These are phyloP conservation scores for Gracilaria domingensis DNA, from an alignment of 23 red algal genomes.

Conservation along the genomic window DNA sequence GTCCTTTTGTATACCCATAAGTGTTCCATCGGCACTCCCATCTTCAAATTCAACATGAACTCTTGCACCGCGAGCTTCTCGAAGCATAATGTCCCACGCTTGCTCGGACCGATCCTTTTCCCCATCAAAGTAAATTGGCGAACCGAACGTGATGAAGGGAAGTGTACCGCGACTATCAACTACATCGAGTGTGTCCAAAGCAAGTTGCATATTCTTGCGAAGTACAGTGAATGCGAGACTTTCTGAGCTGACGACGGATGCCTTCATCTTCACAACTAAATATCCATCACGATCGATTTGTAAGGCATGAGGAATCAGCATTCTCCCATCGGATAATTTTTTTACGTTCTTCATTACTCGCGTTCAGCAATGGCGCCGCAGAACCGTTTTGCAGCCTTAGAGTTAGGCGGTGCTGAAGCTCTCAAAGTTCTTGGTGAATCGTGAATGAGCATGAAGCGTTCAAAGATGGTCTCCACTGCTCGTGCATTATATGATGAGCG, in stretches of 20 bases:
- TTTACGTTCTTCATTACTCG: not conserved
- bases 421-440: too few species aligned
- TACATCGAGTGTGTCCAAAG: not conserved
- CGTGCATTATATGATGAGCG: too few species aligned
- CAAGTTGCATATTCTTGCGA: not conserved
- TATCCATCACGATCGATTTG: not conserved
- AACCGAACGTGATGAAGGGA: not conserved
- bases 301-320: not conserved
- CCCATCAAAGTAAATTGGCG: not conserved
- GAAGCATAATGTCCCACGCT: not conserved
- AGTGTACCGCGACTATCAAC: not conserved
- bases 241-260: not conserved
- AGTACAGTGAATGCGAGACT: not conserved
- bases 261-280: not conserved
- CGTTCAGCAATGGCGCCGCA: too few species aligned
- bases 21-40: not conserved
- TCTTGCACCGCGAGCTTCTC: not conserved
- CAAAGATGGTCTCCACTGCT: too few species aligned
- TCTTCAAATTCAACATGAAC: not conserved
- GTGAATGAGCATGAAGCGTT: too few species aligned
- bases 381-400: too few species aligned
- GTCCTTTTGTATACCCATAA: not conserved
- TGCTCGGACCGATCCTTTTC: not conserved
- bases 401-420: too few species aligned
- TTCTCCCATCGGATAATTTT: not conserved